These are phyloP conservation scores for Croton laevigatus DNA, from an alignment of 441 rosid species.

Conservation along the genomic window DNA sequence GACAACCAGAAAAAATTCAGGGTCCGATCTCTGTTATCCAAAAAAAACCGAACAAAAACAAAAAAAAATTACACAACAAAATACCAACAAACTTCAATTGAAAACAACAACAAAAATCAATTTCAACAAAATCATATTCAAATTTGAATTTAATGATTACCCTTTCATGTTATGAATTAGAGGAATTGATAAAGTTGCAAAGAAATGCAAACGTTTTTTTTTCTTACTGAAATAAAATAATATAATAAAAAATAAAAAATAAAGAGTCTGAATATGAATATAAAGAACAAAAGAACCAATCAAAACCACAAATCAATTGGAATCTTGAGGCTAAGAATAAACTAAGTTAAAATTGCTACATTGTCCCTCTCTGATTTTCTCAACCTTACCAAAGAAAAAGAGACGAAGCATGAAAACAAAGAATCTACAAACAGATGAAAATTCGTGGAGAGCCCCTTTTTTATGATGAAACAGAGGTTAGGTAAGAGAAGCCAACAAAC, in stretches of 20 bases:
- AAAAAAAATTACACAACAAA: too few species aligned
- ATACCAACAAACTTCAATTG: too few species aligned
- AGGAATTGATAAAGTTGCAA: too few species aligned
- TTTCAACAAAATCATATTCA: too few species aligned
- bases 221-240: too few species aligned
- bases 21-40: too few species aligned
- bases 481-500: neutral
- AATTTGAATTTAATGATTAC: too few species aligned
- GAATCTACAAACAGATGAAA: neutral
- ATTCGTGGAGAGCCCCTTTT: neutral
- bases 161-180: too few species aligned
- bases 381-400: neutral
- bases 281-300: slow-evolving; percentile 48
- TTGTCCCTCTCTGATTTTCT: neutral
- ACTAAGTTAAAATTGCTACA: slow-evolving; percentile 1
- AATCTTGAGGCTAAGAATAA: slow-evolving; percentile 33
- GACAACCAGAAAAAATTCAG: too few species aligned
- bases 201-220: too few species aligned
- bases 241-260: neutral
- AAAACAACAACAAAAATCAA: too few species aligned
- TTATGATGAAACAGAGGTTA: neutral
- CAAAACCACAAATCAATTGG: slow-evolving; percentile 16
- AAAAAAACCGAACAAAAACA: too few species aligned
- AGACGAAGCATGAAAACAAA: neutral
- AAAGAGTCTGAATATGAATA: slow-evolving; percentile 7